Evolutionary conservation across 2,329 filamentous ascomycete species (phyloP).

Genomic region (Neopestalotiopsis clavispora): DNA sequence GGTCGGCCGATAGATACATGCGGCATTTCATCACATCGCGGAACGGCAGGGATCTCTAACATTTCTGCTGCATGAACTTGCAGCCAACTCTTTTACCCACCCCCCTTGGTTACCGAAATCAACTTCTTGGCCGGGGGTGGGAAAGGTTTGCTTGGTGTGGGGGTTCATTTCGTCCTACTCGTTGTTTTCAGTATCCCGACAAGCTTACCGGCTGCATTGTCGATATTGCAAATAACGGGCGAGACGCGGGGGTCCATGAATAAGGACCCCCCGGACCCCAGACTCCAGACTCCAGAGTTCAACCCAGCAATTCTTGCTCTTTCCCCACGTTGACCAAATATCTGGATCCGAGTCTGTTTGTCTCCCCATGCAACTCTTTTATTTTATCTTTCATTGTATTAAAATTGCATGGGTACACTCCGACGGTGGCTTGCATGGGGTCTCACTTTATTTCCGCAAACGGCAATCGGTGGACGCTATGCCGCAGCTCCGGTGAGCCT

Average conservation of each 20-base stretch:
- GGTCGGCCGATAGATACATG: slow-evolving; percentile 49
- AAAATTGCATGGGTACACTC: neutral
- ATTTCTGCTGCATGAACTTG: neutral
- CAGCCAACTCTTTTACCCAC: slow-evolving; percentile 12
- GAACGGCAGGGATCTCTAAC: neutral
- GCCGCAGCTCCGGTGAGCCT: slow-evolving; percentile 3
- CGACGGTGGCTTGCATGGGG: neutral
- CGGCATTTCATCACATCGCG: neutral
- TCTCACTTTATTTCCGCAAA: slow-evolving; percentile 11
- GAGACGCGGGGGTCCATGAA: neutral
- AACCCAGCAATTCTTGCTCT: neutral
- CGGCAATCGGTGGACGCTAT: slow-evolving; percentile 13
- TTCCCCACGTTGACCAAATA: slow-evolving; percentile 4
- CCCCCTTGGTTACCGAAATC: neutral
- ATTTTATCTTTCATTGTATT: neutral
- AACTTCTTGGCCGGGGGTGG: neutral
- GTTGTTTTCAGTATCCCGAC: neutral
- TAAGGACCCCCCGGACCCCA: neutral
- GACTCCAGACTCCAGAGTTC: neutral
- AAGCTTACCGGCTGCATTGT: slow-evolving; percentile 7
- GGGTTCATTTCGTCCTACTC: neutral
- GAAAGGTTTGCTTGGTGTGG: slow-evolving; percentile 5
- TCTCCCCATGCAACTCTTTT: neutral
- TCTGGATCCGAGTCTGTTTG: neutral
- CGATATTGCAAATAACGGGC: slow-evolving; percentile 7